Conservation (phyloP, 2,329 filamentous ascomycete species). For the Aspergillus fumigatiaffinis region DNA sequence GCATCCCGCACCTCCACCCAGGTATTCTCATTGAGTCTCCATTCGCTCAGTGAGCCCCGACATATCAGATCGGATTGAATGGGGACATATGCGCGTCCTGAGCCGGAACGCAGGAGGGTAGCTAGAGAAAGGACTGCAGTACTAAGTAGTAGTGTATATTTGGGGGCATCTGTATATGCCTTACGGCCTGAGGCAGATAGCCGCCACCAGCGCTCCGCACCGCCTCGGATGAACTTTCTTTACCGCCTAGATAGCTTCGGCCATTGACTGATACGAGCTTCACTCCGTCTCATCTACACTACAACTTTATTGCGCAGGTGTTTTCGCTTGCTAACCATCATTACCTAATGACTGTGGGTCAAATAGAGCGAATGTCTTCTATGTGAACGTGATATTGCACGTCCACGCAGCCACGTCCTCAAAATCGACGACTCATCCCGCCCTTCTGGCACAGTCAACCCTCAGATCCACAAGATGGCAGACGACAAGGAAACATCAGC, state of each 20-base stretch:
- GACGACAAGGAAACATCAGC: constrained; percentile 25
- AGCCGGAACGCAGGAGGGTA: too few relatives aligned
- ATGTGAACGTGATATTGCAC: background rate
- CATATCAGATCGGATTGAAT: too few relatives aligned
- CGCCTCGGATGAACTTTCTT: background rate
- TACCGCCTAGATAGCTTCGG: background rate
- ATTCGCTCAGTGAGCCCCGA: too few relatives aligned
- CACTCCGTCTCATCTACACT: background rate
- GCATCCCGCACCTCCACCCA: too few relatives aligned
- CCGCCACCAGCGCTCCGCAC: background rate
- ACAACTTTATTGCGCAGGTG: background rate
- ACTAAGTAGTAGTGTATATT: background rate
- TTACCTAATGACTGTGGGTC: background rate
- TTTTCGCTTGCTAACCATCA: background rate
- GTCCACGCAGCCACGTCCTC: background rate
- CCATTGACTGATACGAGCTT: background rate
- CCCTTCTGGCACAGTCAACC: constrained; percentile 1
- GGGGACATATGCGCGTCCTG: too few relatives aligned
- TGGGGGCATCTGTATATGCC: background rate
- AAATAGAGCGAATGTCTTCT: background rate
- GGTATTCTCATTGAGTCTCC: too few relatives aligned
- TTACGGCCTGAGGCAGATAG: background rate
- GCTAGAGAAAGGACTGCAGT: too few relatives aligned
- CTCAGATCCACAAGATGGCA: constrained; percentile 15
- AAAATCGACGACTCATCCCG: background rate